A percentile compares a stretch with the other conserved stretches of the same genome.
These are phyloP conservation scores for Macroventuria anomochaeta DNA, from an alignment of 2,329 filamentous ascomycete species.

Conservation along the genomic window DNA sequence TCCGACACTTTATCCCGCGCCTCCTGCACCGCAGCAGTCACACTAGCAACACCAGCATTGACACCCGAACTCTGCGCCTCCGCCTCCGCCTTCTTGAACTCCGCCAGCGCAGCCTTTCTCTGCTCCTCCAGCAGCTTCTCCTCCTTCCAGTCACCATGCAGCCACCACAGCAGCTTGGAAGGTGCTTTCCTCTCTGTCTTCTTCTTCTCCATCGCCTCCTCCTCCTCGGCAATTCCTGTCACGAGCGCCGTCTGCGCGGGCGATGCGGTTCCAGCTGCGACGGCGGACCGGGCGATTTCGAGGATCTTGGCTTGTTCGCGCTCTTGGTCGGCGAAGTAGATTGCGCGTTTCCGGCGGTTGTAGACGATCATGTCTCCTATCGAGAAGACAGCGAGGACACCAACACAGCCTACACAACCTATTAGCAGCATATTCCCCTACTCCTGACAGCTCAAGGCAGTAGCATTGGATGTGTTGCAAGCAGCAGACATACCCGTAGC, in stretches of 20 bases:
- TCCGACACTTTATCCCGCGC: slow-evolving; percentile 26
- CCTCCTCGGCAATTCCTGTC: slow-evolving; percentile 66
- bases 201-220: slow-evolving; percentile 56
- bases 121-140: slow-evolving; percentile 46
- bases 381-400: slow-evolving; percentile 67
- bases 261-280: slow-evolving; percentile 53
- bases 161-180: slow-evolving; percentile 44
- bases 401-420: slow-evolving; percentile 58
- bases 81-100: slow-evolving; percentile 38
- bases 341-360: slow-evolving; percentile 68
- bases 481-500: slow-evolving; percentile 60
- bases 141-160: slow-evolving; percentile 49
- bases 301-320: slow-evolving; percentile 53
- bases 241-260: slow-evolving; percentile 61
- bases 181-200: slow-evolving; percentile 41
- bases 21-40: slow-evolving; percentile 44
- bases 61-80: slow-evolving; percentile 23
- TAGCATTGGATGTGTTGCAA: slow-evolving; percentile 17
- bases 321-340: slow-evolving; percentile 65
- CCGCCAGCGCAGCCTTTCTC: slow-evolving; percentile 40
- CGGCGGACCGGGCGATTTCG: slow-evolving; percentile 53
- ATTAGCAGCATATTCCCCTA: background rate
- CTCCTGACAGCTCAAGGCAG: background rate
- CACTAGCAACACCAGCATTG: slow-evolving; percentile 20
- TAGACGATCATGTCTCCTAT: slow-evolving; percentile 71